A percentile compares a stretch with the other conserved stretches of the same genome.
Conservation (phyloP, 2,329 filamentous ascomycete species). For the Monosporascus sp. region DNA sequence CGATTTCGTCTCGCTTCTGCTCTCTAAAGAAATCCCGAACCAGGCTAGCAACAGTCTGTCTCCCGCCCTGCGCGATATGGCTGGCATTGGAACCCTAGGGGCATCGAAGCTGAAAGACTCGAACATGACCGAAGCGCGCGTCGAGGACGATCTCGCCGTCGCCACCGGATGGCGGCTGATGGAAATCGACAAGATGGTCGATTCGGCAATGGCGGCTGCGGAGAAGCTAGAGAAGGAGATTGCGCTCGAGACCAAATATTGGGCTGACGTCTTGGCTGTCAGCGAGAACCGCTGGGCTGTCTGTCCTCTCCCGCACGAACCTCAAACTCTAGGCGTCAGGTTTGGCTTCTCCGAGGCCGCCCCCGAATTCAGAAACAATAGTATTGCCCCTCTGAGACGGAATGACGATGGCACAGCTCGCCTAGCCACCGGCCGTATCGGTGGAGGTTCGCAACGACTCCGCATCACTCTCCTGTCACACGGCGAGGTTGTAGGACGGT, state of each 20-base stretch:
- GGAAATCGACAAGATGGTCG: constrained; percentile 68
- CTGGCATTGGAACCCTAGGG: constrained; percentile 71
- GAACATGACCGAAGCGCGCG: constrained; percentile 49
- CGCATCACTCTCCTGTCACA: constrained; percentile 61
- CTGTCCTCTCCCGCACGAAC: constrained; percentile 68
- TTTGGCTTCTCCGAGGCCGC: constrained; percentile 81
- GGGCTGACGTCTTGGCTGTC: constrained; percentile 78
- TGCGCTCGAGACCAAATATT: constrained; percentile 76
- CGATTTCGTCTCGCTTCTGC: constrained; percentile 76
- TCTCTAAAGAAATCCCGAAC: constrained; percentile 74
- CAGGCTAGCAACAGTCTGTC: constrained; percentile 68
- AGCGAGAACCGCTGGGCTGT: constrained; percentile 83
- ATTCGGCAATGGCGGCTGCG: constrained; percentile 67
- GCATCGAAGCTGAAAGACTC: constrained; percentile 60
- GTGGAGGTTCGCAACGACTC: constrained; percentile 52
- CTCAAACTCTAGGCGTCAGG: constrained; percentile 72
- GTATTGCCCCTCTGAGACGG: constrained; percentile 75
- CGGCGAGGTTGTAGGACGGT: constrained; percentile 54
- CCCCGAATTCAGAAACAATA: constrained; percentile 58
- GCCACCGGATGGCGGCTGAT: constrained; percentile 72
- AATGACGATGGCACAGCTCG: constrained; percentile 68
- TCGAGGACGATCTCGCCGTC: constrained; percentile 51
- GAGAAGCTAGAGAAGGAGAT: constrained; percentile 72
- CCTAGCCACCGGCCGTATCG: constrained; percentile 59
- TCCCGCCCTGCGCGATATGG: constrained; percentile 60